These are phyloP conservation scores for Clitoria ternatea DNA, from an alignment of 306 rosid species.

Conservation along the genomic window DNA sequence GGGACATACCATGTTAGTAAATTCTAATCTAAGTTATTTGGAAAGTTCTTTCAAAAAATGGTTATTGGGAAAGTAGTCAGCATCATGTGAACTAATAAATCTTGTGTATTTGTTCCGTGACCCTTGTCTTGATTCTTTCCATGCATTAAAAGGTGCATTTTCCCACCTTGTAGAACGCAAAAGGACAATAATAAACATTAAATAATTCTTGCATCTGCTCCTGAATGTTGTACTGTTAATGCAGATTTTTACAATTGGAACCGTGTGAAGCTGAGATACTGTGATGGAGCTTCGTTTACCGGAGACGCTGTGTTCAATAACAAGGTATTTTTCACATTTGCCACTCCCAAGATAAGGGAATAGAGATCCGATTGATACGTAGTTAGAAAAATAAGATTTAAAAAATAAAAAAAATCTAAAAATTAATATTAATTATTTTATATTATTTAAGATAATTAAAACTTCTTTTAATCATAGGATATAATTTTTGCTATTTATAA, in stretches of 20 bases:
- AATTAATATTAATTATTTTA: too few species aligned
- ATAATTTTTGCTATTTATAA: too few species aligned
- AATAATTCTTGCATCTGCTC: constrained; percentile 1
- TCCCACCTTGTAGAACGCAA: background rate
- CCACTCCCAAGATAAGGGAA: background rate
- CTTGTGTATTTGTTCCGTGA: background rate
- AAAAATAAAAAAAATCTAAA: background rate
- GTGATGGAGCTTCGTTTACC: constrained; percentile 93
- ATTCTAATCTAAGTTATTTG: background rate
- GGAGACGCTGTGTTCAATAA: constrained; percentile 60
- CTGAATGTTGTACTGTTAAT: constrained; percentile 13
- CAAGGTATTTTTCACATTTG: constrained; percentile 55
- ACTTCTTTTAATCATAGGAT: too few species aligned
- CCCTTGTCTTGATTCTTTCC: background rate
- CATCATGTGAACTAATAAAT: background rate
- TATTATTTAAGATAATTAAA: too few species aligned
- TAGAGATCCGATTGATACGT: too few species aligned
- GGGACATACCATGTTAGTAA: background rate
- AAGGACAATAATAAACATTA: background rate
- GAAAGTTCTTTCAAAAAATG: too few species aligned
- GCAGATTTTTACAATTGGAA: constrained; percentile 99
- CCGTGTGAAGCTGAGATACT: constrained; percentile 91
- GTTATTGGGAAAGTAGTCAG: background rate
- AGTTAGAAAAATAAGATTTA: too few species aligned
- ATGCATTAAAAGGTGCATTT: background rate